A percentile compares a stretch with the other conserved stretches of the same genome.
These are phyloP conservation scores for Lunasporangiospora selenospora DNA, from an alignment of 192 early-diverging fungal species.

Conservation along the genomic window DNA sequence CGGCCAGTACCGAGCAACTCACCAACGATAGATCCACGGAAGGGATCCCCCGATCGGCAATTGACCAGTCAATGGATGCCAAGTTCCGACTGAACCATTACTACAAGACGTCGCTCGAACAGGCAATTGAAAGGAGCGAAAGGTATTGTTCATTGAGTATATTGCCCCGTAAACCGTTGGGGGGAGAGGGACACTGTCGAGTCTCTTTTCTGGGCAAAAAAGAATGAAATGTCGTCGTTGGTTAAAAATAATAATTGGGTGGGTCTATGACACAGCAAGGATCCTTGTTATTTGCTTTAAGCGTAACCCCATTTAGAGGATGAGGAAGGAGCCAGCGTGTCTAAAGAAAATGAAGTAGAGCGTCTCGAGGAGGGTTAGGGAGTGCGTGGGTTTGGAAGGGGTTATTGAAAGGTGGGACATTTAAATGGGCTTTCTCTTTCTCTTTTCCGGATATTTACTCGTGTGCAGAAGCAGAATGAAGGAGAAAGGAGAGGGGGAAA, in stretches of 20 bases:
- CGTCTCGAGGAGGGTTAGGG: too few species aligned
- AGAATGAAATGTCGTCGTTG: not conserved
- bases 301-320: too few species aligned
- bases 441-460: too few species aligned
- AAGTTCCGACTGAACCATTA: conserved; percentile 93
- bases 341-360: too few species aligned
- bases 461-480: too few species aligned
- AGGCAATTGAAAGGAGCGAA: conserved; percentile 87
- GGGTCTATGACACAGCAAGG: not conserved
- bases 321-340: too few species aligned
- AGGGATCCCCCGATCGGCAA: conserved; percentile 75
- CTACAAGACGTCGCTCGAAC: conserved; percentile 87
- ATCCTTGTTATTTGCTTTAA: too few species aligned
- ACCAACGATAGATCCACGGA: conserved; percentile 75
- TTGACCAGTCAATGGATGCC: conserved; percentile 89
- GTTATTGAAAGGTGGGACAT: too few species aligned
- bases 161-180: not conserved
- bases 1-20: conserved; percentile 49
- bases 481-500: too few species aligned
- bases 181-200: not conserved
- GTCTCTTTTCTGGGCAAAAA: not conserved
- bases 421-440: too few species aligned
- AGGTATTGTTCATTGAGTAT: conserved; percentile 48
- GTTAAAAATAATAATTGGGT: not conserved
- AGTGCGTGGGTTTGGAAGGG: too few species aligned